phyloP scores from a whole-genome alignment of 192 early-diverging fungal species.

The Coemansia sp. region DNA sequence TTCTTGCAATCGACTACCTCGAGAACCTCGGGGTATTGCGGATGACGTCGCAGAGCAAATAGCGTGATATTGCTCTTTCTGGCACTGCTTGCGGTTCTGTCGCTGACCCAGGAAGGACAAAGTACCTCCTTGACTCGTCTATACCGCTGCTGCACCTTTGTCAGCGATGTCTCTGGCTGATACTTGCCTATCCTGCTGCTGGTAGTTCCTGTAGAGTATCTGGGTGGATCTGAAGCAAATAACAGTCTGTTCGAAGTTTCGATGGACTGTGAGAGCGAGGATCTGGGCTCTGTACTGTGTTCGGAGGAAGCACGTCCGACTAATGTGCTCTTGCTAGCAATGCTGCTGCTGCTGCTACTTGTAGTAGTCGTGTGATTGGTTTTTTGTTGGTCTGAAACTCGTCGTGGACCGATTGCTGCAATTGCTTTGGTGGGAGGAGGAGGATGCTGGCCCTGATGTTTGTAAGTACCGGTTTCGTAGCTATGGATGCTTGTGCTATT shows the following conservation, averaged over 20 bases:
- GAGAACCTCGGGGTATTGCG: slow-evolving; percentile 19
- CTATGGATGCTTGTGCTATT: background rate
- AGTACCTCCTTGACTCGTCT: background rate
- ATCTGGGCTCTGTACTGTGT: background rate
- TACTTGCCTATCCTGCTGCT: background rate
- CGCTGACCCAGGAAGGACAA: background rate
- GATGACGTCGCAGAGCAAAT: slow-evolving; percentile 26
- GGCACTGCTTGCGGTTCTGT: background rate
- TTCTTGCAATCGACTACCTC: slow-evolving; percentile 31
- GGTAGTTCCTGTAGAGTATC: background rate
- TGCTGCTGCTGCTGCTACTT: slow-evolving; percentile 20
- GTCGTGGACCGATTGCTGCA: background rate
- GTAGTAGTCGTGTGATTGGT: background rate
- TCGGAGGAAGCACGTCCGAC: slow-evolving; percentile 8
- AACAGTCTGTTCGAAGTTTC: background rate
- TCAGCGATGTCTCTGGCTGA: background rate
- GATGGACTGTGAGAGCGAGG: background rate
- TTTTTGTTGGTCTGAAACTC: background rate
- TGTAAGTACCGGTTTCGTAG: background rate
- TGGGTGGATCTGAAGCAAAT: background rate
- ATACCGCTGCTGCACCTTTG: background rate
- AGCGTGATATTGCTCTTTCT: background rate
- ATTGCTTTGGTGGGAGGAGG: background rate
- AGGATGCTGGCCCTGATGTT: background rate
- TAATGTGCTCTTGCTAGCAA: slow-evolving; percentile 28